Percentiles rank a stretch among this genome's conserved stretches.
Conservation (phyloP, 495 filamentous ascomycete genomes). For the Viridothelium virens region DNA sequence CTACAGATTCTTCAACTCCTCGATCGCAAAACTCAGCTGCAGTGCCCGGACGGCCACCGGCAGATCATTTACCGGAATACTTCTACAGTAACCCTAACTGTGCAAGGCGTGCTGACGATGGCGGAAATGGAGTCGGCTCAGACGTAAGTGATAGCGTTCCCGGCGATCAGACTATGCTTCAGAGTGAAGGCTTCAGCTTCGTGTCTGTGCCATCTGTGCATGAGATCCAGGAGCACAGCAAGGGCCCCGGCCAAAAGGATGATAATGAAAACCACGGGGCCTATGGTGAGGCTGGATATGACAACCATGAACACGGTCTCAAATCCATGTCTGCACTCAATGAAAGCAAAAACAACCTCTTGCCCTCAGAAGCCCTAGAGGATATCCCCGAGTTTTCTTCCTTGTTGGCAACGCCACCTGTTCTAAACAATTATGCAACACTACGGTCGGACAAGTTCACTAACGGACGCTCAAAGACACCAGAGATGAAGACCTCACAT, state of each 20-base stretch:
- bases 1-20: too few species aligned
- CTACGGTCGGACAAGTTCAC: too few species aligned
- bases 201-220: conserved; percentile 32
- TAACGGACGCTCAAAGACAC: neutral
- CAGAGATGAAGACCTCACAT: neutral
- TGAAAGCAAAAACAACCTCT: neutral
- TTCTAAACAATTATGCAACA: too few species aligned
- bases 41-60: too few species aligned
- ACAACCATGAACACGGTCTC: neutral
- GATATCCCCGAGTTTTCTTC: neutral
- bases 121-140: neutral
- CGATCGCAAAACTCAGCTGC: too few species aligned
- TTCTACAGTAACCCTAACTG: too few species aligned
- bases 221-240: conserved; percentile 20
- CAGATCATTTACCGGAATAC: too few species aligned
- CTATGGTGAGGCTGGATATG: neutral
- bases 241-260: neutral
- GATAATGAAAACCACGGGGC: neutral
- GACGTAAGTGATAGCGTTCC: conserved; percentile 9
- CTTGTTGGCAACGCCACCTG: neutral
- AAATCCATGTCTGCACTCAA: neutral
- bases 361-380: neutral
- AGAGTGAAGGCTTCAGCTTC: conserved; percentile 37
- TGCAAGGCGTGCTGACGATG: too few species aligned
- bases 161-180: conserved; percentile 31